A percentile compares a stretch with the other conserved stretches of the same genome.
phyloP scores from a whole-genome alignment of 345 rosid species.

The Rubroshorea leprosula region DNA sequence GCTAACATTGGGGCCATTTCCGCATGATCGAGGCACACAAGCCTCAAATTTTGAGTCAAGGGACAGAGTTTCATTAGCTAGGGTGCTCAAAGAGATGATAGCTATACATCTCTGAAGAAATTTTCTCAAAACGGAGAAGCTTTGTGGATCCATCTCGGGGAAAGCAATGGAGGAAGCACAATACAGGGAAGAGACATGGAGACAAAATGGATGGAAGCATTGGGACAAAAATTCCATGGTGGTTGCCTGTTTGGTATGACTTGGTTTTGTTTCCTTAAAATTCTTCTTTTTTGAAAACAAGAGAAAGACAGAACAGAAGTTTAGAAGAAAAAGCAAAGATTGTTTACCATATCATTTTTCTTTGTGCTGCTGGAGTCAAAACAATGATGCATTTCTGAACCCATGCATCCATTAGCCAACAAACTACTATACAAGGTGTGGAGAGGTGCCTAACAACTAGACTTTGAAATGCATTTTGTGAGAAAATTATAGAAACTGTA shows the following conservation, averaged over 20 bases:
- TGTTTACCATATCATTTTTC: background rate
- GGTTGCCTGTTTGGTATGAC: conserved; percentile 25
- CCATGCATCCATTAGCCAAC: conserved; percentile 2
- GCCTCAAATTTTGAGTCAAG: conserved; percentile 32
- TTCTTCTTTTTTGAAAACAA: conserved; percentile 1
- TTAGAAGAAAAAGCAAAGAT: conserved; percentile 7
- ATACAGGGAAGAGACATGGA: conserved; percentile 10
- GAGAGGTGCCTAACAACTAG: conserved; percentile 3
- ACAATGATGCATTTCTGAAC: background rate
- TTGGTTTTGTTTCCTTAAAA: background rate
- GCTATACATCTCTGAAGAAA: conserved; percentile 1
- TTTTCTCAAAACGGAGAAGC: conserved; percentile 13
- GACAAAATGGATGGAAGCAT: conserved; percentile 6
- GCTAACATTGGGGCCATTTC: conserved; percentile 37
- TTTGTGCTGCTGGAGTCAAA: background rate
- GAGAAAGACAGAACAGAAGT: no score
- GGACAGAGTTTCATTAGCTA: conserved; percentile 21
- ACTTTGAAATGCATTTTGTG: no score
- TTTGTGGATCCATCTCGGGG: conserved; percentile 31
- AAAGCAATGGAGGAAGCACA: conserved; percentile 7
- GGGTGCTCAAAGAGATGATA: conserved; percentile 18
- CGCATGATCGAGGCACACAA: conserved; percentile 45
- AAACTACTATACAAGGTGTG: background rate
- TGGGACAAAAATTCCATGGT: conserved; percentile 15
- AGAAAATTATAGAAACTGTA: background rate